Base-by-base conservation (phyloP, 768 basidiomycete species). In the Russula brevipes region DNA sequence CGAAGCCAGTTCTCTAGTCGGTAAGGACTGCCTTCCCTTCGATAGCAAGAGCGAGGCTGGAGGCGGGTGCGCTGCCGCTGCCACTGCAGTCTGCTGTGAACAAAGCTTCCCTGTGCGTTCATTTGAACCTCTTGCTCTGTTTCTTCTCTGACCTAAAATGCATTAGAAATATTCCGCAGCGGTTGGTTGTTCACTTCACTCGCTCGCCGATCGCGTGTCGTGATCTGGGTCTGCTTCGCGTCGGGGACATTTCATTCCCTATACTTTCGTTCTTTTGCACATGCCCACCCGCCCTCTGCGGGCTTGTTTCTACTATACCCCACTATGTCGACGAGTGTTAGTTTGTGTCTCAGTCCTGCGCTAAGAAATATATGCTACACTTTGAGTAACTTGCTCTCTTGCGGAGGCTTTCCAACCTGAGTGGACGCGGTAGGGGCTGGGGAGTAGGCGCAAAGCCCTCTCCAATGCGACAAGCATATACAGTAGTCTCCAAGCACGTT, bases 181-280 rank as follows among this genome's bases (percentile, higher is more conserved):
- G 4, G 9, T 39, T 51, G 31, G 36, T 11, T 38, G 24, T 54
- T 3, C 6, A n/a, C 31, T 42, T 24, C 19, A 9, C 24, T 4
- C n/a, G 4, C 36, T 36, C 4, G n/a, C 33, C 9, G 19, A 16
- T 33, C 12, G n/a, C 19, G 24, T 31, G 42, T 7, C 2, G 35
- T 19, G 51, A 53, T 36, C 7, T 35, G 59, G 45, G 16, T 47
- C 12, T 54, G 45, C 45, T 47, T 24, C 35, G 35, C 39, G 39
- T 46, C 50, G 39, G 38, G 51, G 24, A 58, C n/a, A 57, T 36
- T 54, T 59, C 62, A 58, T 33, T 63, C 63, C 49, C 53, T 64
- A 42, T 47, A 54, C 39, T 45, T 16, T 30, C 63, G 49, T 47
- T 64, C 63, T 54, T 64, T 63, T 63, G 51, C 45, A 59, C 31